Base-by-base conservation (phyloP, 73 alveolate species). In the Diophrys sp. region DNA sequence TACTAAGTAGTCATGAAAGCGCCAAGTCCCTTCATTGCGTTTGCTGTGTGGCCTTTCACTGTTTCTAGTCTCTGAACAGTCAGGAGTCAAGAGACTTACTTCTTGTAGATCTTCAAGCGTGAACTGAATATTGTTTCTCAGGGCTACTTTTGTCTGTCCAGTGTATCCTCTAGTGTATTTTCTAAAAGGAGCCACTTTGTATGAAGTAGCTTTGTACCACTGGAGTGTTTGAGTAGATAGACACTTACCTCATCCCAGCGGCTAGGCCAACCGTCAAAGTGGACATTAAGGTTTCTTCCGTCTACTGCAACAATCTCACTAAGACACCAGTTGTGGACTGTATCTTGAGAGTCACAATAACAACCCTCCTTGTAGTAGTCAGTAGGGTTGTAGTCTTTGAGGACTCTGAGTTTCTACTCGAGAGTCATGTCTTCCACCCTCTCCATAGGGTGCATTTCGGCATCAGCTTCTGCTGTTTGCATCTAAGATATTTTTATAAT, bases 141-240 rank as follows among this genome's bases (percentile, higher is more conserved):
- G 74, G 29, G 96, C 96, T n/a, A 79, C 71, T 33, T 87, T 87
- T 27, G 67, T 70, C 54, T 87, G 90, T 33, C 96, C 96, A 8
- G 96, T 89, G 81, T 89, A 89, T 67, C 91, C 91, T 73, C 71
- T 53, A 0, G 96, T 74, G 53, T 83, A 25, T 77, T 75, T 89
- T 75, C 96, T 76, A 74, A 89, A 89, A 0, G 96, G 96, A 31
- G 96, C 84, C 23, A 89, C 66, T 62, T 89, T 89, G 55, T 77
- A 79, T 1, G 90, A 75, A 29, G 73, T 77, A 11, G 81, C 31
- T 70, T 78, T 88, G 74, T 78, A 70, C 93, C 90, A 82, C 90
- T 73, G 55, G n/a, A 25, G 29, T 2, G 75, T 25, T 27, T 31
- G 2, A 33, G 56, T 31, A 0, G 71, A 54, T 27, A 68, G 56